Percentiles rank a stretch among this genome's conserved stretches.
Conservation (phyloP, 2,329 filamentous ascomycete genomes). For the Gyromitra esculenta region DNA sequence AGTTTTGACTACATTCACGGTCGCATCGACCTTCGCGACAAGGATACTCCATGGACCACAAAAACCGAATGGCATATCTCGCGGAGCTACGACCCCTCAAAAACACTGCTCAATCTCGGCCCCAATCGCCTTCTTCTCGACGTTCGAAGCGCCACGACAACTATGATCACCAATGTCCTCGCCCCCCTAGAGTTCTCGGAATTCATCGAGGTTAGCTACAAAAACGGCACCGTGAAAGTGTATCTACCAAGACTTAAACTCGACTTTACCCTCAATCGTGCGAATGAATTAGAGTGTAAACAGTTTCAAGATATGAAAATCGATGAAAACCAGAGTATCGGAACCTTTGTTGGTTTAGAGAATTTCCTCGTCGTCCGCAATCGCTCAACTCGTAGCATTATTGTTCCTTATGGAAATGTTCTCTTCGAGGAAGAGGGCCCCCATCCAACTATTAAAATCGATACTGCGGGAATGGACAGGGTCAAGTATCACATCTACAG, state of each 20-base stretch:
- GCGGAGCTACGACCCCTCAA: neutral
- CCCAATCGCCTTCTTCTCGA: conserved; percentile 56
- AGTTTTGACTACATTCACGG: neutral
- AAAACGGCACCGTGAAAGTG: conserved; percentile 59
- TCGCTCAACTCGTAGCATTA: conserved; percentile 58
- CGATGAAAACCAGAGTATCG: conserved; percentile 64
- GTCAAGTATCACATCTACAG: conserved; percentile 62
- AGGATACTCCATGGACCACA: conserved; percentile 7
- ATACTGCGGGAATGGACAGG: conserved; percentile 10
- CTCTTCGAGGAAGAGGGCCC: conserved; percentile 40
- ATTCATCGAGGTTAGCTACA: conserved; percentile 60
- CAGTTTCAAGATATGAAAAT: conserved; percentile 66
- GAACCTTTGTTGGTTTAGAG: conserved; percentile 64
- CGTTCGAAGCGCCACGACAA: conserved; percentile 60
- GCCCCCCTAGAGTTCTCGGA: conserved; percentile 59
- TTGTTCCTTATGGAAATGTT: conserved; percentile 61
- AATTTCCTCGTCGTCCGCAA: conserved; percentile 65
- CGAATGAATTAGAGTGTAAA: conserved; percentile 41
- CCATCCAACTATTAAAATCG: conserved; percentile 56
- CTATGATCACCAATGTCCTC: conserved; percentile 59
- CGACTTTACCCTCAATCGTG: conserved; percentile 61
- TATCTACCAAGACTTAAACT: conserved; percentile 64
- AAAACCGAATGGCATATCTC: neutral
- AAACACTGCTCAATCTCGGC: neutral
- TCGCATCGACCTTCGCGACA: conserved; percentile 11